phyloP scores from a whole-genome alignment of 352 stramenopile species.

The Phytophthora constricta region DNA sequence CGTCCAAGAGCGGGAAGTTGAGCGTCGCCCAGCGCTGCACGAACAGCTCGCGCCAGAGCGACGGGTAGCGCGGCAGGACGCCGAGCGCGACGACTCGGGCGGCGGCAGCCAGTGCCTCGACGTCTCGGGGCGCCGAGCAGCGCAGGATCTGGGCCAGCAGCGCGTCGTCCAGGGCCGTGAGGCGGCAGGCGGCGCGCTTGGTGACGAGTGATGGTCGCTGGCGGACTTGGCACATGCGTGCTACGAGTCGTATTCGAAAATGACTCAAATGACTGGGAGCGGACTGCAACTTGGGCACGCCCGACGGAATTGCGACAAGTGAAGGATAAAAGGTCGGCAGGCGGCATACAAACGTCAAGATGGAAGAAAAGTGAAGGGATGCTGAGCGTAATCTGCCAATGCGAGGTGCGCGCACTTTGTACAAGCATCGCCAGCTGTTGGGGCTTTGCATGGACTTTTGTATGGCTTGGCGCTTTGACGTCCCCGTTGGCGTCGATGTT shows the following conservation, averaged over 20 bases:
- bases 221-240: slow-evolving; percentile 23
- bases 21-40: slow-evolving; percentile 62
- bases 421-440: not conserved
- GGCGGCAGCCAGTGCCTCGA: slow-evolving; percentile 60
- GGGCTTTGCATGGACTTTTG: too few relatives aligned
- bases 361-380: not conserved
- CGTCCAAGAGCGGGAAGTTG: slow-evolving; percentile 58
- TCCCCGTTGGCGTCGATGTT: too few relatives aligned
- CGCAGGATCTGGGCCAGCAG: slow-evolving; percentile 51
- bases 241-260: slow-evolving; percentile 20
- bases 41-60: slow-evolving; percentile 68
- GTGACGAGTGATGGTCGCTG: slow-evolving; percentile 9
- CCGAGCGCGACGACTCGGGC: slow-evolving; percentile 41
- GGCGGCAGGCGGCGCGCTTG: slow-evolving; percentile 22
- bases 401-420: not conserved
- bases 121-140: slow-evolving; percentile 49
- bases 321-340: slow-evolving; percentile 22
- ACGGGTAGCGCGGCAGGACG: slow-evolving; percentile 57
- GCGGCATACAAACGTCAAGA: not conserved
- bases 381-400: too few relatives aligned
- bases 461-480: too few relatives aligned
- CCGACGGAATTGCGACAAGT: slow-evolving; percentile 30
- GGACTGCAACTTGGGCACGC: slow-evolving; percentile 6
- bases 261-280: too few relatives aligned
- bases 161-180: slow-evolving; percentile 56